Evolutionary conservation across 2,329 filamentous ascomycete genomes (phyloP), one percentile per base, ranked within the genome.

Genomic region (Fusarium nurragi): DNA sequence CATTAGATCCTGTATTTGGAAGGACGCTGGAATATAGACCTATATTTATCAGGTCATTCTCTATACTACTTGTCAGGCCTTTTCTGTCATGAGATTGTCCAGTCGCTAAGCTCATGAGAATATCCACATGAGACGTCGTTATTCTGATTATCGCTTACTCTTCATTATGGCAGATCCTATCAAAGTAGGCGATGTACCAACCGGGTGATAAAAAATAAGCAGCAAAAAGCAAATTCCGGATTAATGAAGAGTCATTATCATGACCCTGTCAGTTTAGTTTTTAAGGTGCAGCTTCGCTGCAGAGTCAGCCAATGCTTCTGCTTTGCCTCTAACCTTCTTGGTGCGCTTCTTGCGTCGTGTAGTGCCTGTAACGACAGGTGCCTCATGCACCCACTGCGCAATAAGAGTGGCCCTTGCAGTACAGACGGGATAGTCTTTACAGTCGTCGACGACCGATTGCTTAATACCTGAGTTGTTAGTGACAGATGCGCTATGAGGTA

Each of bases 361-460:
- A n/a, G 72, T 67, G 22, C 75, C 74, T 21, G 73, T 65, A n/a
- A 77, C 76, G 0, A 74, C 60, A 7, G 85, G 86, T 1, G 85
- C 87, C 56, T 89, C 83, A 45, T 78, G 77, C 21, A 94, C 84
- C 91, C 92, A 95, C 38, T 85, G 78, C 1, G 88, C 85, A 56
- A 94, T 86, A 18, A 86, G 84, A 44, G 87, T 83, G 1, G 91
- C 90, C 21, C 91, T 83, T 64, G 91, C 88, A 2, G 90, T 91
- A 18, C 84, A 82, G 64, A 92, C 87, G 4, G 87, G 86, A 73
- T 90, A 91, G 65, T 92, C 89, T 69, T 86, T 87, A 1, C 84
- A 85, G 59, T 89, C 86, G 49, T 90, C 88, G 54, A 86, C 82
- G 6, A 85, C 83, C 87, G 87, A 90, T 10, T 86, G 78, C 69